Evolutionary conservation across 345 rosid genomes (phyloP), one percentile per base, ranked within the genome.

Genomic region (Durio zibethinus): DNA sequence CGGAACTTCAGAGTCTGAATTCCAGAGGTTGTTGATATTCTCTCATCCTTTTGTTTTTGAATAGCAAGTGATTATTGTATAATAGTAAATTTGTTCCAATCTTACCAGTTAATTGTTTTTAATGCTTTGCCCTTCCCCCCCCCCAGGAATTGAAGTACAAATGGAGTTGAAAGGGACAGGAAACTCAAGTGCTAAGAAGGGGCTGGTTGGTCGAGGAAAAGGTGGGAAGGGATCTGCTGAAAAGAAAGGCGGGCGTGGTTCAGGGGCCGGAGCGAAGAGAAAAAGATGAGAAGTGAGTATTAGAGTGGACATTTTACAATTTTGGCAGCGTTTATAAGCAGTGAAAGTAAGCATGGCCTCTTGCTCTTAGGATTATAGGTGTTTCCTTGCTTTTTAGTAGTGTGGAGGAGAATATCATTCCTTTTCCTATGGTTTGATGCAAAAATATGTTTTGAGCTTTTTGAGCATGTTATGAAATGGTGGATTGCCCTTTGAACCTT

Each of bases 101-200:
- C 14, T 20, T 27, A 23, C 33, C 5, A 10, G 21, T 74, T 48
- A 65, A 65, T 20, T 23, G 16, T 35, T 36, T 72, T 4, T 10
- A 3, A 21, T 10, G 10, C 25, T 31, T 63, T 42, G n/a, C 6
- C 12, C 16, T 9, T 40, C 7, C n/a, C 74, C n/a, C 74, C 73
- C 29, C 60, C 59, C 75, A 92, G 97, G 96, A 78, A 88, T 93
- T 67, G 77, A 92, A 85, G 97, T 95, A 9, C 90, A 93, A 84
- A 72, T 95, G 79, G 96, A 90, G 74, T 79, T 92, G 79, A 95
- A 92, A 83, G 90, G 86, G 35, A 47, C 81, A 11, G 88, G 82
- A 54, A 87, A 82, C 50, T 86, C 91, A 31, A 84, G 86, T 56
- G 70, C 86, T 38, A 90, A 84, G 82, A 90, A 86, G 85, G 75